Evolutionary conservation across 108 stramenopile genomes (phyloP).

Genomic region (Cyclostephanos tholiformis): DNA sequence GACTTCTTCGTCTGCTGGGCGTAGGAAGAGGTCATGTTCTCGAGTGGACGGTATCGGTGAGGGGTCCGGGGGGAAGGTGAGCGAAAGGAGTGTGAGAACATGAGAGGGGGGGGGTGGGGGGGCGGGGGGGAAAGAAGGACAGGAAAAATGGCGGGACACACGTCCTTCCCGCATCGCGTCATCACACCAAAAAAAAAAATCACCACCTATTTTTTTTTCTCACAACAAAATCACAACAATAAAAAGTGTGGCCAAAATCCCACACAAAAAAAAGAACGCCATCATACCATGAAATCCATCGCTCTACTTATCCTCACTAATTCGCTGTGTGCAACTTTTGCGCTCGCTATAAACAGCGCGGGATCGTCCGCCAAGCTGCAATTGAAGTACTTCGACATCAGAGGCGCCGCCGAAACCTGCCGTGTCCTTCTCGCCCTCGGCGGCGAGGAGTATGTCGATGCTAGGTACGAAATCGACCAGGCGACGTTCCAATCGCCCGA

Average conservation of each 20-base stretch:
- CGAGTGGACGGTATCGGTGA: no score
- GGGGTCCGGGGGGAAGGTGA: no score
- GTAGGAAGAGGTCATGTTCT: neutral
- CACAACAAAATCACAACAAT: no score
- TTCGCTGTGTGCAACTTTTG: constrained; percentile 25
- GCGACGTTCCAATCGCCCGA: constrained; percentile 50
- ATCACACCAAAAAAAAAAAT: no score
- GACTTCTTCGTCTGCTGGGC: constrained; percentile 14
- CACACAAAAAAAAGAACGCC: neutral
- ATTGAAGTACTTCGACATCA: constrained; percentile 60
- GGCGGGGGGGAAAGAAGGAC: no score
- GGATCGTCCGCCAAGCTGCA: constrained; percentile 17
- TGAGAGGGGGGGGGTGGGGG: no score
- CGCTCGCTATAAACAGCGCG: constrained; percentile 17
- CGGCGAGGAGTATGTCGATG: constrained; percentile 51
- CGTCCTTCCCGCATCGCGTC: no score
- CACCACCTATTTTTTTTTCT: no score
- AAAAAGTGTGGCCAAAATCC: no score
- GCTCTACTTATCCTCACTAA: constrained; percentile 21
- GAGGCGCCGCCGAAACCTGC: constrained; percentile 61
- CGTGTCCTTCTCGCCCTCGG: constrained; percentile 54
- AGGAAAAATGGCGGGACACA: no score
- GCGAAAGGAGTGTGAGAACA: no score
- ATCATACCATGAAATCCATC: neutral
- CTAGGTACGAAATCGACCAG: constrained; percentile 46